Evolutionary conservation across 331 rosid species (phyloP).

Genomic region (Saraca asoca): DNA sequence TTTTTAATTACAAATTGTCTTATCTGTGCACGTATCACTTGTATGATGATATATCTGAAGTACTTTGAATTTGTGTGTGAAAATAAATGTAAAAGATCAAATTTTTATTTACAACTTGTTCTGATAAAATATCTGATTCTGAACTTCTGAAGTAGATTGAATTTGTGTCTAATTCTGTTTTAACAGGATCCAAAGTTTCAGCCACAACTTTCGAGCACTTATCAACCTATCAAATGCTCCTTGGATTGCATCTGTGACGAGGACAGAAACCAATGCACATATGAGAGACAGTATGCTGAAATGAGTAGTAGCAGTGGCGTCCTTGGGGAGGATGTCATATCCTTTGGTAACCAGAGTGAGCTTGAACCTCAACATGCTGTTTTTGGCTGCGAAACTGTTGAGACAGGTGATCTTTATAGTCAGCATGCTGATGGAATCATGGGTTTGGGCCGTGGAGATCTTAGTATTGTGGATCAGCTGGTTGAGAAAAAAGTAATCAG

Average conservation of each 20-base stretch:
- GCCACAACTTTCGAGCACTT: slow-evolving; percentile 73
- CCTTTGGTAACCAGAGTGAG: slow-evolving; percentile 78
- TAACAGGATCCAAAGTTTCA: slow-evolving; percentile 81
- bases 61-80: no score
- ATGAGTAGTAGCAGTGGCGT: slow-evolving; percentile 90
- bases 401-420: slow-evolving; percentile 83
- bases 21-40: no score
- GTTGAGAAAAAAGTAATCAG: slow-evolving; percentile 77
- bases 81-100: no score
- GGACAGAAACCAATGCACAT: slow-evolving; percentile 61
- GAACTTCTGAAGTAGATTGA: slow-evolving; percentile 27
- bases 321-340: slow-evolving; percentile 83
- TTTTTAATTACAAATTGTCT: no score
- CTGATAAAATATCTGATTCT: background rate
- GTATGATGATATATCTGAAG: no score
- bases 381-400: slow-evolving; percentile 86
- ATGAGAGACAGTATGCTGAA: slow-evolving; percentile 95
- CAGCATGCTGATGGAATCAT: slow-evolving; percentile 97
- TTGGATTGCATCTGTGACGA: slow-evolving; percentile 68
- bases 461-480: slow-evolving; percentile 86
- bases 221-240: slow-evolving; percentile 74
- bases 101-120: background rate
- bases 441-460: slow-evolving; percentile 94
- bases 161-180: slow-evolving; percentile 29
- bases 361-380: slow-evolving; percentile 76